Base-by-base conservation (phyloP, 768 basidiomycete species). In the Leucosporidium yakuticum region DNA sequence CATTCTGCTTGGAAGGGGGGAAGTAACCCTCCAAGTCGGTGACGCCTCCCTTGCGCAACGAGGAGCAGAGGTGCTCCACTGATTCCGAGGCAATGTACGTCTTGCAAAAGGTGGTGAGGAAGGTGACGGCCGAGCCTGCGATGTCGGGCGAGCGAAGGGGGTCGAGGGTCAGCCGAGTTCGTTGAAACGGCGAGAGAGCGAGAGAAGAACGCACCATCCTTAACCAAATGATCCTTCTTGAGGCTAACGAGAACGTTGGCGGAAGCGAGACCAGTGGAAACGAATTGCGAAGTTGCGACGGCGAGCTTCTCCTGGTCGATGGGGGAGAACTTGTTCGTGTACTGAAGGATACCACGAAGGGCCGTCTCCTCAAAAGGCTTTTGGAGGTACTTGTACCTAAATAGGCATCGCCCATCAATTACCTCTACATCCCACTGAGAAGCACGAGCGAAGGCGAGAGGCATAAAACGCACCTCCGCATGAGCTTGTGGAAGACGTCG, bases 331-430 rank as follows among this genome's bases (percentile, higher is more conserved):
- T 88, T 88, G 77, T 90, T 85, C 77, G 88, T 86, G 76, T 92
- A 91, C 80, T 97, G 93, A 68, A 99, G 81, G 59, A 98, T 83
- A 55, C 83, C 83, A 4, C 91, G 90, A 20, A 98, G 83, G 63
- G 90, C 84, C 47, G 83, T 84, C 78, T 87, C 88, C 79, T 97
- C 95, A 58, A 99, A 86, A 54, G 95, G 92, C 80, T 88, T 92
- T 80, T 97, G 95, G 75, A 99, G 90, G 84, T 98, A 99, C 80
- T 97, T 97, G 84, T 97, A 98, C 81, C 93, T 95, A 64, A 14
- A 36, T 20, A 67, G 12, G 21, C 20, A 31, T 14, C n/a, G 11
- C 21, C 25, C 49, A 17, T 25, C 25, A 20, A 7, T 7, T 19
- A 8, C 4, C 49, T 50, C 49, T 25, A 17, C 6, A n/a, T 63